Evolutionary conservation across 768 basidiomycete genomes (phyloP), one percentile per base, ranked within the genome.

Genomic region (Boletus reticulatus): DNA sequence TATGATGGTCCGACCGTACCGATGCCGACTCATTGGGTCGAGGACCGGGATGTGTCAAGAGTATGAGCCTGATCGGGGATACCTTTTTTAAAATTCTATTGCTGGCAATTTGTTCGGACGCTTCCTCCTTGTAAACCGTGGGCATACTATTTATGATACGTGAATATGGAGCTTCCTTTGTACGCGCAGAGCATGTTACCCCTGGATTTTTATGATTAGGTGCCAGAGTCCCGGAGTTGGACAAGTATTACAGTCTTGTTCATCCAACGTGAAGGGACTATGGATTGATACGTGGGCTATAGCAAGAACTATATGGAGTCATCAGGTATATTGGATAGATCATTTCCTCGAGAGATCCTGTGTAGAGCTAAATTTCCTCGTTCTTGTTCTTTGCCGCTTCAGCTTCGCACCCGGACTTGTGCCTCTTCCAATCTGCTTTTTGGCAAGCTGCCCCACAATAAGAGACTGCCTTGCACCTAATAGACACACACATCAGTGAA

Each of bases 21-120:
- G 47, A 70, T 72, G 63, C 70, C 70, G 16, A 66, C 66, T 0
- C 71, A 71, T 37, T 71, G 72, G 63, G 65, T 67, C 13, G 74
- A 75, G 53, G 81, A 80, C 55, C 72, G 77, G 50, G 80, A 81
- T 52, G 76, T 70, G 38, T 27, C 52, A 5, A 57, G 58, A 27
- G 44, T 27, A n/a, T 64, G 48, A 68, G 34, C 9, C 17, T 13
- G 37, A 3, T 42, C 37, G 13, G 1, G 17, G 31, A 38, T 31
- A 10, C 20, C 32, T 24, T 4, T 39, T 44, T 12, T 19, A 22
- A n/a, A n/a, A n/a, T 16, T 19, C 4, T 27, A 27, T 44, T 42
- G 6, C 22, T 22, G 16, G 52, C n/a, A 48, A 27, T 19, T 47
- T 31, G 22, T 4, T 29, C 11, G 20, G 20, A 34, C 34, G 7